Evolutionary conservation across 2,329 filamentous ascomycete species (phyloP).

Genomic region (Parastagonospora nodorum): DNA sequence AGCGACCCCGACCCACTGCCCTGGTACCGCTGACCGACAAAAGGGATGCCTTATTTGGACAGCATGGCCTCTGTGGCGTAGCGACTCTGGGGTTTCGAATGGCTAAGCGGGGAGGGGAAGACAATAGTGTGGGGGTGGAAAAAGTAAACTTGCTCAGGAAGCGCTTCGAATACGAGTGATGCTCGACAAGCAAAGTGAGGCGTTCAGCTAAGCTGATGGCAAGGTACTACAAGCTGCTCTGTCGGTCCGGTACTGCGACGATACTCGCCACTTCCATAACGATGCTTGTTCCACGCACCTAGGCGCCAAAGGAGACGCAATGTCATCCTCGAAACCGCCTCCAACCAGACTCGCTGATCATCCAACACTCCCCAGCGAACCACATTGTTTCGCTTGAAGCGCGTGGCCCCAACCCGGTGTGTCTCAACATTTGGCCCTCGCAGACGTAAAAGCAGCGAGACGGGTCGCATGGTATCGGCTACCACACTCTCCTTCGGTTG

Average conservation of each 20-base stretch:
- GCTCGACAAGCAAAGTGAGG: conserved; percentile 1
- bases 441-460: conserved; percentile 5
- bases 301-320: background rate
- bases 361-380: background rate
- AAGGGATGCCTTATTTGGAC: conserved; percentile 16
- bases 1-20: conserved; percentile 26
- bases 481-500: background rate
- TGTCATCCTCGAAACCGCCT: background rate
- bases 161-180: conserved; percentile 5
- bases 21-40: conserved; percentile 24
- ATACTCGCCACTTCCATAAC: background rate
- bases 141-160: conserved; percentile 14
- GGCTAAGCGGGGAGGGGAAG: conserved; percentile 12
- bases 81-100: conserved; percentile 12
- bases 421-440: too few relatives aligned
- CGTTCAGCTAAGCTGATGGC: conserved; percentile 9
- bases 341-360: background rate
- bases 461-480: background rate
- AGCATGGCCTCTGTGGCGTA: conserved; percentile 11
- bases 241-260: conserved; percentile 6
- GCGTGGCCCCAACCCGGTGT: too few relatives aligned
- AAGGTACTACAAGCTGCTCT: background rate
- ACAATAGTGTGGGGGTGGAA: conserved; percentile 15
- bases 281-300: background rate
- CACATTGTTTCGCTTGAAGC: background rate